Conservation (phyloP, 495 filamentous ascomycete species). For the Poronia punctata region DNA sequence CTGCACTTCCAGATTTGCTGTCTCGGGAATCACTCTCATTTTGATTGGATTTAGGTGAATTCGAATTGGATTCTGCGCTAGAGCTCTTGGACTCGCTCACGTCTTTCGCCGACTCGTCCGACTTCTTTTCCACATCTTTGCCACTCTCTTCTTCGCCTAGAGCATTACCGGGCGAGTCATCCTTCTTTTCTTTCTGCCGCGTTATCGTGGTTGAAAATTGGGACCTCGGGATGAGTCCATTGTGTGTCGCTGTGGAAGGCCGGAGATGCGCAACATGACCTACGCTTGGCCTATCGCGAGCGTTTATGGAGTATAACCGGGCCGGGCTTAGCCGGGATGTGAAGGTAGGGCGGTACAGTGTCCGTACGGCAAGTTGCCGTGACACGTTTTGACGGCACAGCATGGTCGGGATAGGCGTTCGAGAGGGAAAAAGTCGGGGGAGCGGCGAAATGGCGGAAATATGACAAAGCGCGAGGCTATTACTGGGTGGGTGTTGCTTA, state of each 20-base stretch:
- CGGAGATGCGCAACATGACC: constrained; percentile 10
- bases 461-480: not conserved
- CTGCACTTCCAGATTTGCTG: constrained; percentile 36
- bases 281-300: constrained; percentile 10
- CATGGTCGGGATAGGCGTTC: constrained; percentile 31
- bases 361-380: constrained; percentile 41
- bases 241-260: constrained; percentile 13
- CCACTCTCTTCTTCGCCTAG: constrained; percentile 43
- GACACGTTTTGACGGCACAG: constrained; percentile 45
- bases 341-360: constrained; percentile 14
- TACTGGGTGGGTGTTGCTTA: no score
- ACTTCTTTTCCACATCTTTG: constrained; percentile 37
- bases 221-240: constrained; percentile 15
- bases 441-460: constrained; percentile 5
- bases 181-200: constrained; percentile 35
- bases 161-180: constrained; percentile 32
- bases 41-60: constrained; percentile 22
- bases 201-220: constrained; percentile 33
- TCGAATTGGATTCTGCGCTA: constrained; percentile 27
- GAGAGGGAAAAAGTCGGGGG: constrained; percentile 11
- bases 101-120: constrained; percentile 33
- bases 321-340: constrained; percentile 9
- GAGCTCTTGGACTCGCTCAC: constrained; percentile 31
- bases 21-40: constrained; percentile 35
- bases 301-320: constrained; percentile 18